Conservation (phyloP, 306 rosid genomes). For the Myrica gale region DNA sequence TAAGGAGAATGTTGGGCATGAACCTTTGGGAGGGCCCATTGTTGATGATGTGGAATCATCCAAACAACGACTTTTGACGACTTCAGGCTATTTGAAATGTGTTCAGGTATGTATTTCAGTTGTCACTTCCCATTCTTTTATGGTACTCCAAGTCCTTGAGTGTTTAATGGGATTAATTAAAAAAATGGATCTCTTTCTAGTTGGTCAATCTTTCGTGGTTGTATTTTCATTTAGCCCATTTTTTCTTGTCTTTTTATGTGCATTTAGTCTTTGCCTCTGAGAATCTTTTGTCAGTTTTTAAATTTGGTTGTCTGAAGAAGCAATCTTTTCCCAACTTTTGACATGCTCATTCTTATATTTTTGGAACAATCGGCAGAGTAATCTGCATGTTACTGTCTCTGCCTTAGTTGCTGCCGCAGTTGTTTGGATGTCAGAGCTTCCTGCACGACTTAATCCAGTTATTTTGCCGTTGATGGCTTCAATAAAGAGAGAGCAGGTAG, state of each 20-base stretch:
- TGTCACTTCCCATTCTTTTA: conserved; percentile 9
- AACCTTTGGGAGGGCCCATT: conserved; percentile 44
- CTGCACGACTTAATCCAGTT: conserved; percentile 79
- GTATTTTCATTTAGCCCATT: not conserved
- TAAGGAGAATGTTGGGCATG: conserved; percentile 48
- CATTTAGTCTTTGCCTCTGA: not conserved
- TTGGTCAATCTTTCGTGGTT: not conserved
- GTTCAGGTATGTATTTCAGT: conserved; percentile 70
- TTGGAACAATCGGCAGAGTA: conserved; percentile 63
- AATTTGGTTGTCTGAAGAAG: not conserved
- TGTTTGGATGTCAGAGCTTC: conserved; percentile 95
- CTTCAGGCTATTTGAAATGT: conserved; percentile 92
- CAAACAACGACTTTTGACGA: conserved; percentile 82
- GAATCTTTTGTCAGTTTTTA: conserved; percentile 5
- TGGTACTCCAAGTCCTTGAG: not conserved
- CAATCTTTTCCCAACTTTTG: conserved; percentile 6
- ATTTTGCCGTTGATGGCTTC: conserved; percentile 98
- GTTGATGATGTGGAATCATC: conserved; percentile 77
- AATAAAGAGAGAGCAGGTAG: conserved; percentile 91
- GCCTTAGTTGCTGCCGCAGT: conserved; percentile 90
- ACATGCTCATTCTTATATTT: conserved; percentile 31
- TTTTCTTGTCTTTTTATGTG: not conserved
- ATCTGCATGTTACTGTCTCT: conserved; percentile 83
- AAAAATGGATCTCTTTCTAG: not conserved
- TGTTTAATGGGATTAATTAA: not conserved